phyloP scores from a whole-genome alignment of 192 early-diverging fungal genomes.

The Dissophora globulifera region DNA sequence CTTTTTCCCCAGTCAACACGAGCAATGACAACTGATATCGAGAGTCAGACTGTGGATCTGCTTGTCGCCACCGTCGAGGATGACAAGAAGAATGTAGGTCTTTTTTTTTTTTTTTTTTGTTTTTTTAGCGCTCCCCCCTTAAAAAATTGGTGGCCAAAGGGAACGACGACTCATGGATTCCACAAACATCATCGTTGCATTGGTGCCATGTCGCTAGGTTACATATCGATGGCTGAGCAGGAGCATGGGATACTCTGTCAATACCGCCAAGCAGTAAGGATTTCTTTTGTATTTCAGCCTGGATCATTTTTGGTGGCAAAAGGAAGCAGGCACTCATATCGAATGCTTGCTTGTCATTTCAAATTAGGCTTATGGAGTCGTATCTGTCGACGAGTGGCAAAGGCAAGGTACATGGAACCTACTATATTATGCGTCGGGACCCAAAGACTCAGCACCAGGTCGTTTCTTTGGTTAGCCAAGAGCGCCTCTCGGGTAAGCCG shows the following conservation, averaged over 20 bases:
- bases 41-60: conserved; percentile 37
- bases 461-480: conserved; percentile 35
- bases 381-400: conserved; percentile 26
- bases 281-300: background rate
- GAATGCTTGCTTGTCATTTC: no score
- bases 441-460: conserved; percentile 21
- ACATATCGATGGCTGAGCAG: conserved; percentile 51
- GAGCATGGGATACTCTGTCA: conserved; percentile 52
- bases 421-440: conserved; percentile 38
- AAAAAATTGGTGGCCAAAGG: conserved; percentile 42
- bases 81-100: conserved; percentile 41
- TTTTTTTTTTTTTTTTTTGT: background rate
- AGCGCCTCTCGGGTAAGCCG: conserved; percentile 17
- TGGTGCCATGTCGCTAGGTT: conserved; percentile 12
- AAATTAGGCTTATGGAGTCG: conserved; percentile 45
- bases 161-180: background rate
- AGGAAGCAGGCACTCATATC: background rate
- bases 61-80: conserved; percentile 31
- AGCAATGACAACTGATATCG: conserved; percentile 22
- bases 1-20: background rate
- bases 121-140: background rate
- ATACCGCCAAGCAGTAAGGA: conserved; percentile 36
- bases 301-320: background rate
- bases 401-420: conserved; percentile 37
- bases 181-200: background rate